Evolutionary conservation across 352 stramenopile species (phyloP).

Genomic region (Phytophthora aleatoria): DNA sequence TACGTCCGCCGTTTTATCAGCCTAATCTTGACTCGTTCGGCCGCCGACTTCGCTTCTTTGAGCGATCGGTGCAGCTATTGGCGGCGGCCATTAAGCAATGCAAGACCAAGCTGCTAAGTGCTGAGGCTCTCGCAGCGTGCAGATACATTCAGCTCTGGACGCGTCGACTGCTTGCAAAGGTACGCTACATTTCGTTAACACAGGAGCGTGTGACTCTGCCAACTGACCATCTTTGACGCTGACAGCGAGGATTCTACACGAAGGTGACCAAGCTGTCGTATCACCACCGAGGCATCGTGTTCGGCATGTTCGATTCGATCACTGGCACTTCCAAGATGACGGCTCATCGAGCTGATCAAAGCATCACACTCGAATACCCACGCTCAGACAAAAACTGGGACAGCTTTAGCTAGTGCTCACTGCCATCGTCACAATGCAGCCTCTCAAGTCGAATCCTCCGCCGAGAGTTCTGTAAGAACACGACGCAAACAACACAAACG

Average conservation of each 20-base stretch:
- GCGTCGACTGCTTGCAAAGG: slow-evolving; percentile 42
- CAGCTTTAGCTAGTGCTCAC: slow-evolving; percentile 20
- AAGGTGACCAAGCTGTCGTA: slow-evolving; percentile 46
- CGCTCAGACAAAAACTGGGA: slow-evolving; percentile 33
- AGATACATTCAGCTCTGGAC: slow-evolving; percentile 58
- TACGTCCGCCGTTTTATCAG: slow-evolving; percentile 51
- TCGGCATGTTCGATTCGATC: slow-evolving; percentile 72
- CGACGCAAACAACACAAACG: slow-evolving; percentile 4
- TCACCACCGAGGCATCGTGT: slow-evolving; percentile 55
- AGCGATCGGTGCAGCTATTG: slow-evolving; percentile 31
- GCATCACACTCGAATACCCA: slow-evolving; percentile 56
- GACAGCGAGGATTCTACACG: slow-evolving; percentile 60
- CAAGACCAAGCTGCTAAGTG: slow-evolving; percentile 30
- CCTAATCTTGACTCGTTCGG: slow-evolving; percentile 49
- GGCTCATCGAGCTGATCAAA: slow-evolving; percentile 19
- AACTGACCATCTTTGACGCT: slow-evolving; percentile 1
- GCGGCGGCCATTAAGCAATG: slow-evolving; percentile 37
- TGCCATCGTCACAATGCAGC: too few species aligned
- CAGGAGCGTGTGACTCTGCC: neutral
- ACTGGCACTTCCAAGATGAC: slow-evolving; percentile 49
- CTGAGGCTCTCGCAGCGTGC: slow-evolving; percentile 40
- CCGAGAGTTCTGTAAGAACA: neutral
- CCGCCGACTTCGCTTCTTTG: slow-evolving; percentile 40
- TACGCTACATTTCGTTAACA: slow-evolving; percentile 9
- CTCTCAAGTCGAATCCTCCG: too few species aligned